Evolutionary conservation across 257 asterid genomes (phyloP).

Genomic region (Nicotiana tabacum): DNA sequence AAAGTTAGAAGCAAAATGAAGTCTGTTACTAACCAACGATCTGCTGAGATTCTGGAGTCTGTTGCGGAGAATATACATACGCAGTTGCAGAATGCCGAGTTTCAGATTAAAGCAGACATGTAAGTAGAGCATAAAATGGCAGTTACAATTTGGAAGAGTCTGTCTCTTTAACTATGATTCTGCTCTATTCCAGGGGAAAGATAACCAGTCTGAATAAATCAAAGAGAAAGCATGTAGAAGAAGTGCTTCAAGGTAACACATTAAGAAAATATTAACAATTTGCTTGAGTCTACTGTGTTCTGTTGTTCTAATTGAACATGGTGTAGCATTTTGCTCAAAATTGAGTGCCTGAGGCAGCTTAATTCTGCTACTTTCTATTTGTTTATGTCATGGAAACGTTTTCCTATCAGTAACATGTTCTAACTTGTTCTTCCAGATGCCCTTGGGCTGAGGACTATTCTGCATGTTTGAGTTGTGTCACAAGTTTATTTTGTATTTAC

Average conservation of each 20-base stretch:
- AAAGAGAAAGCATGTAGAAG: slow-evolving; percentile 58
- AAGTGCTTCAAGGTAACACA: slow-evolving; percentile 58
- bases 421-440: background rate
- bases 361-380: background rate
- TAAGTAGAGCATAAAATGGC: slow-evolving; percentile 32
- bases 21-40: slow-evolving; percentile 50
- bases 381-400: background rate
- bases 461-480: background rate
- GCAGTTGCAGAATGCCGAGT: slow-evolving; percentile 60
- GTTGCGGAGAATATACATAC: slow-evolving; percentile 57
- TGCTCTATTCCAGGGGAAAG: slow-evolving; percentile 57
- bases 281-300: background rate
- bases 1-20: slow-evolving; percentile 65
- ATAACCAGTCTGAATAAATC: slow-evolving; percentile 48
- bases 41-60: slow-evolving; percentile 68
- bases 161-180: slow-evolving; percentile 21
- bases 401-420: background rate
- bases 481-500: background rate
- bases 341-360: slow-evolving; percentile 6
- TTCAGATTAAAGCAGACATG: slow-evolving; percentile 67
- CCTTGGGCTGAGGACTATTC: background rate
- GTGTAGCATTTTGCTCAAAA: background rate
- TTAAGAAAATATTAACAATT: slow-evolving; percentile 16
- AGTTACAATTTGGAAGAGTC: slow-evolving; percentile 8
- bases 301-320: background rate